Percentiles rank a stretch among this genome's conserved stretches.
phyloP scores from a whole-genome alignment of 768 basidiomycete species.

The Pulveroboletus sp. region DNA sequence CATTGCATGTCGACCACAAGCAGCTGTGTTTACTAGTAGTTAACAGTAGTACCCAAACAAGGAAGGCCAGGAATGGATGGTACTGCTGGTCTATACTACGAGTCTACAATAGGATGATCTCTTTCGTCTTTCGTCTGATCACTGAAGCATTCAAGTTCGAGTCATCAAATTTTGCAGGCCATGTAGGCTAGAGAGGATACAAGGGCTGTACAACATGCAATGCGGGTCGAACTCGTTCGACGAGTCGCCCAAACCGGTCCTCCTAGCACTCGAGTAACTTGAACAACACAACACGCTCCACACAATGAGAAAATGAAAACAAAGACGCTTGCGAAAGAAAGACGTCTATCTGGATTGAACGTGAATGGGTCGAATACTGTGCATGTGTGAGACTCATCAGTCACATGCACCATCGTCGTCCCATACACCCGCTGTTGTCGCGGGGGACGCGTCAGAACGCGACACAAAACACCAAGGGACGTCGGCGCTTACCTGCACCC shows the following conservation, averaged over 20 bases:
- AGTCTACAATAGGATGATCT: too few species aligned
- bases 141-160: neutral
- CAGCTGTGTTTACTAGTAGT: too few species aligned
- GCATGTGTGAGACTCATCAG: constrained; percentile 1
- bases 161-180: neutral
- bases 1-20: neutral
- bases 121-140: neutral
- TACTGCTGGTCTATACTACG: too few species aligned
- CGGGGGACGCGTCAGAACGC: neutral
- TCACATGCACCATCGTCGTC: constrained; percentile 32
- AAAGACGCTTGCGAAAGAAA: too few species aligned
- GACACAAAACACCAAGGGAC: neutral
- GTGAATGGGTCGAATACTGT: too few species aligned
- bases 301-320: too few species aligned
- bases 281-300: too few species aligned
- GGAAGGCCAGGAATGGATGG: too few species aligned
- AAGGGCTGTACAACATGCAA: neutral
- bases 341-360: too few species aligned
- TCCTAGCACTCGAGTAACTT: too few species aligned
- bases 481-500: constrained; percentile 16
- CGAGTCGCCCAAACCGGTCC: neutral
- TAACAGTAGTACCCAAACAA: too few species aligned
- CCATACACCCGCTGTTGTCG: constrained; percentile 31
- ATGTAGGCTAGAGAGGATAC: constrained; percentile 2
- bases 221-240: neutral